Percentiles rank a stretch among this genome's conserved stretches.
These are phyloP conservation scores for Lasiodiplodia sp. DNA, from an alignment of 2,329 filamentous ascomycete species.

Conservation along the genomic window DNA sequence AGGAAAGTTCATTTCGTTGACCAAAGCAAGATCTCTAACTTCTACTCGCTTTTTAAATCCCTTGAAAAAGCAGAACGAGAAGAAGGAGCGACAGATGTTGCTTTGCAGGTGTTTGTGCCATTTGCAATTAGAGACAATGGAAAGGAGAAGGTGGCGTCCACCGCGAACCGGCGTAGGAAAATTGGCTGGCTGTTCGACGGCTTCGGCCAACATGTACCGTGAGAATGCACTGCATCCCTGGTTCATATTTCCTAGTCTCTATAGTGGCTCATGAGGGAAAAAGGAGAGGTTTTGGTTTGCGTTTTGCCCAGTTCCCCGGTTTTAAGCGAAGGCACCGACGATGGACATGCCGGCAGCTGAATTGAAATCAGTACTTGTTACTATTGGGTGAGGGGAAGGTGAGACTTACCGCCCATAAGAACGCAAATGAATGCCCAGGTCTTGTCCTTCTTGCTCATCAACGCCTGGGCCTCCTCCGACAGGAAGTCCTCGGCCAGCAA, in stretches of 20 bases:
- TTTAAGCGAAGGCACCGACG: conserved; percentile 47
- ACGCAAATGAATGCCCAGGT: conserved; percentile 59
- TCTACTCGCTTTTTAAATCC: background rate
- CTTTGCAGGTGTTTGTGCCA: background rate
- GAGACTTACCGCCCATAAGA: conserved; percentile 40
- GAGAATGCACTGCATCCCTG: background rate
- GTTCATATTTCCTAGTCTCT: background rate
- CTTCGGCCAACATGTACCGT: background rate
- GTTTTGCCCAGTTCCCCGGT: background rate
- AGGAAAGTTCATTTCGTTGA: conserved; percentile 2
- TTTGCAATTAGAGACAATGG: background rate
- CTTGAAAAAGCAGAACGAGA: background rate
- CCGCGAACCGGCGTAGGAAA: background rate
- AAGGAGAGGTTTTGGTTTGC: background rate
- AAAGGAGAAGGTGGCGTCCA: background rate
- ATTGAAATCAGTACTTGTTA: background rate
- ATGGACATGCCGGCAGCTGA: conserved; percentile 45
- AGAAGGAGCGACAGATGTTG: background rate
- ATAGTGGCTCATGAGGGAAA: background rate
- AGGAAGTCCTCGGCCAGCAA: conserved; percentile 85
- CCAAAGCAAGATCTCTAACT: background rate
- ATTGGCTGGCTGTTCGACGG: background rate
- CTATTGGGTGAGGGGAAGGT: too few species aligned
- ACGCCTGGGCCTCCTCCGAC: conserved; percentile 56
- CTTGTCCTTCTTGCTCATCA: conserved; percentile 62